phyloP scores from a whole-genome alignment of 768 basidiomycete genomes.

The Lentinula guzmanii region DNA sequence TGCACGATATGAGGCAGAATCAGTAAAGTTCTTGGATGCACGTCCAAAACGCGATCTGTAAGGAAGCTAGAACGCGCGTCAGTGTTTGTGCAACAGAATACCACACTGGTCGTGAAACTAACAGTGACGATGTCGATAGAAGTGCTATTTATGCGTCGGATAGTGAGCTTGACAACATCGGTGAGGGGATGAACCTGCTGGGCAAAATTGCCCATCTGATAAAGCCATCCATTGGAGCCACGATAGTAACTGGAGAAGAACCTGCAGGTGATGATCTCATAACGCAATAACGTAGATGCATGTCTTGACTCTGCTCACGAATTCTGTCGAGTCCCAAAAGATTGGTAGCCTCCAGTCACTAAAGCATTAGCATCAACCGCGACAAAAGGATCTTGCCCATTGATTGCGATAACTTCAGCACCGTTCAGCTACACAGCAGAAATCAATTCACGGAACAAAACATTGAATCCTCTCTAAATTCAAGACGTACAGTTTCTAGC shows the following conservation, averaged over 20 bases:
- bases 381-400: constrained; percentile 42
- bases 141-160: constrained; percentile 35
- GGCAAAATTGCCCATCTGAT: constrained; percentile 48
- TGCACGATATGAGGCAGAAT: constrained; percentile 39
- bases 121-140: constrained; percentile 40
- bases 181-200: constrained; percentile 44
- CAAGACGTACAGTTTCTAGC: not conserved
- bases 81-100: not conserved
- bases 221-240: constrained; percentile 31
- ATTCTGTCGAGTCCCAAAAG: constrained; percentile 44
- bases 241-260: constrained; percentile 41
- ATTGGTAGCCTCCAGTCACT: constrained; percentile 47
- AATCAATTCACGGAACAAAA: not conserved
- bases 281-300: not conserved
- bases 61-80: constrained; percentile 33
- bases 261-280: constrained; percentile 14
- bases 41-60: constrained; percentile 51
- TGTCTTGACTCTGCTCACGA: constrained; percentile 21
- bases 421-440: constrained; percentile 27
- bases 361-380: constrained; percentile 47
- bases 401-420: constrained; percentile 48
- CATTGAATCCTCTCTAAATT: not conserved
- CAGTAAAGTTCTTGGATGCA: constrained; percentile 38
- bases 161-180: constrained; percentile 41
- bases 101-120: constrained; percentile 9